phyloP scores from a whole-genome alignment of 2,329 filamentous ascomycete genomes.

The Exophiala sp. region DNA sequence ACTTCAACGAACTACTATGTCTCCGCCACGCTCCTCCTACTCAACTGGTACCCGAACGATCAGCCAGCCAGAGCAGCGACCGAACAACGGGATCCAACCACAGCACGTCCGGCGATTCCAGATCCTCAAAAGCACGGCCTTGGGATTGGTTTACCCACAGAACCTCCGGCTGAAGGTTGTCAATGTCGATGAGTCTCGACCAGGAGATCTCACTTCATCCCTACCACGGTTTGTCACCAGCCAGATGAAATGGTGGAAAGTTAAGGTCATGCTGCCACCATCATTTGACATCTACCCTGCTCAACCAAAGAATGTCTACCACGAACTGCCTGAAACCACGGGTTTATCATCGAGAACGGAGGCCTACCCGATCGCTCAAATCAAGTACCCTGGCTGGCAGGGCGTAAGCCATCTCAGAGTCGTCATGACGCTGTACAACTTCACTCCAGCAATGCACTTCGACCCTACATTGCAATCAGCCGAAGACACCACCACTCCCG shows the following conservation, averaged over 20 bases:
- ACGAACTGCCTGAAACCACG: background rate
- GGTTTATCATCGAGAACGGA: background rate
- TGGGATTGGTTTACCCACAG: constrained; percentile 26
- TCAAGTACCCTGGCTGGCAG: constrained; percentile 19
- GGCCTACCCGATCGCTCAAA: constrained; percentile 13
- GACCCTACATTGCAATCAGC: background rate
- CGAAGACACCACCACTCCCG: background rate
- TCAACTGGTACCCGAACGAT: constrained; percentile 10
- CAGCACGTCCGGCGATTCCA: constrained; percentile 19
- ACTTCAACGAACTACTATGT: constrained; percentile 19
- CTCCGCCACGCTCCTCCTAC: constrained; percentile 20
- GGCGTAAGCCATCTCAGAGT: constrained; percentile 10
- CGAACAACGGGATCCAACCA: constrained; percentile 4
- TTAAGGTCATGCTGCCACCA: constrained; percentile 14
- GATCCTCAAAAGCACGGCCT: constrained; percentile 24
- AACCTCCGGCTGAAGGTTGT: constrained; percentile 19
- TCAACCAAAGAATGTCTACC: background rate
- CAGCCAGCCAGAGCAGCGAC: constrained; percentile 23
- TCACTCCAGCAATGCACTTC: constrained; percentile 16
- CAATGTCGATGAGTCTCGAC: constrained; percentile 7
- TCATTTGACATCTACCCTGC: constrained; percentile 11
- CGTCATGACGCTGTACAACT: constrained; percentile 16
- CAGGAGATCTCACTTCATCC: background rate
- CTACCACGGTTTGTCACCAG: constrained; percentile 11
- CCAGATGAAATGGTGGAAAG: constrained; percentile 23